Conservation (phyloP, 2,329 filamentous ascomycete species). For the Microcyclospora pomicola region DNA sequence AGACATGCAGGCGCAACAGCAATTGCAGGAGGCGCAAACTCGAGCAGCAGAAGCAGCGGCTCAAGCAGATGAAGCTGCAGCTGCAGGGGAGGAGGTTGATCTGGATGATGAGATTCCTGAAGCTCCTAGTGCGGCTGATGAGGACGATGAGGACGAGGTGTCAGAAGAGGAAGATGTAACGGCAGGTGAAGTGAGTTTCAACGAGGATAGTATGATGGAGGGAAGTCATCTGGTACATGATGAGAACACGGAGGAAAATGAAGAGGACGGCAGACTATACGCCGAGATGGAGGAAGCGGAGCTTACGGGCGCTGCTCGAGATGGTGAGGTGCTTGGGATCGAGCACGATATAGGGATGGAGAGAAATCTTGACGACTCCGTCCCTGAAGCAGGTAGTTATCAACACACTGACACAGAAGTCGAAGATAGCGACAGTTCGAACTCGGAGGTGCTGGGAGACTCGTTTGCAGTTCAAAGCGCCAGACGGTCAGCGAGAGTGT, state of each 20-base stretch:
- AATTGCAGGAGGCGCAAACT: conserved; percentile 41
- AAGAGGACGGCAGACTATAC: conserved; percentile 22
- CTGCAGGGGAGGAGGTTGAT: conserved; percentile 36
- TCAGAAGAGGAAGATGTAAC: conserved; percentile 32
- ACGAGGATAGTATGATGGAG: conserved; percentile 35
- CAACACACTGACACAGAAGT: conserved; percentile 41
- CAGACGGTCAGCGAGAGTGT: too few relatives aligned
- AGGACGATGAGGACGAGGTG: conserved; percentile 41
- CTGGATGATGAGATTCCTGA: conserved; percentile 52
- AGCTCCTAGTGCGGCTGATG: conserved; percentile 48
- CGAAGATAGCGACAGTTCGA: conserved; percentile 23
- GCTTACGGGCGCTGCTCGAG: conserved; percentile 32
- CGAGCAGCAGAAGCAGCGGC: conserved; percentile 24
- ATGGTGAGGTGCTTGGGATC: conserved; percentile 32
- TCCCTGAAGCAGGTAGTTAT: conserved; percentile 40
- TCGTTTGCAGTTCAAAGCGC: conserved; percentile 15
- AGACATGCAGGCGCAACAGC: conserved; percentile 51
- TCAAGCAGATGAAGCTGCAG: conserved; percentile 27
- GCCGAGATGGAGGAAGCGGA: conserved; percentile 34
- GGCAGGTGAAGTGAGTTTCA: conserved; percentile 32
- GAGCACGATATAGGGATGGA: conserved; percentile 7
- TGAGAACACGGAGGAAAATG: conserved; percentile 27
- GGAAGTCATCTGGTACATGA: conserved; percentile 28
- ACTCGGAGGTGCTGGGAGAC: conserved; percentile 9
- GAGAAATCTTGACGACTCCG: conserved; percentile 33